Conservation (phyloP, 345 rosid species). For the Bretschneidera sinensis region DNA sequence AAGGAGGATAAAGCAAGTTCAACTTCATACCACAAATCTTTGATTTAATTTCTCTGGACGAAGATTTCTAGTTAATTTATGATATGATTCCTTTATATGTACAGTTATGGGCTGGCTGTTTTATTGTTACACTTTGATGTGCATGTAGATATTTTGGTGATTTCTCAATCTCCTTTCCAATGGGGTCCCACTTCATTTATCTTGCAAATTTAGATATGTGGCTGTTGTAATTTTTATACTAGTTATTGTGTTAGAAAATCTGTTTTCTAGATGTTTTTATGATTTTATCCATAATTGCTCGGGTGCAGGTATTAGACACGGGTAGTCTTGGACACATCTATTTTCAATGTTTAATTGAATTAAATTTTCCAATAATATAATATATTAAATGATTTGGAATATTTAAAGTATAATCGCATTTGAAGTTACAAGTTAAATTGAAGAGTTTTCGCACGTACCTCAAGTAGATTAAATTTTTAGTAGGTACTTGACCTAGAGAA, state of each 20-base stretch:
- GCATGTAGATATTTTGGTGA: slow-evolving; percentile 3
- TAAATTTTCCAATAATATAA: too few relatives aligned
- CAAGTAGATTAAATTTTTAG: neutral
- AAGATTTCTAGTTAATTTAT: slow-evolving; percentile 14
- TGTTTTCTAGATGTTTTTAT: slow-evolving; percentile 1
- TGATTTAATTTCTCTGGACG: slow-evolving; percentile 13
- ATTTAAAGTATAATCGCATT: too few relatives aligned
- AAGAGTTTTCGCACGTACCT: too few relatives aligned
- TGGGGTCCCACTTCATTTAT: slow-evolving; percentile 31
- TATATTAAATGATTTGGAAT: too few relatives aligned
- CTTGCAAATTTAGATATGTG: slow-evolving; percentile 18
- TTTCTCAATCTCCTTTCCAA: neutral
- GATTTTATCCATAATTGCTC: neutral
- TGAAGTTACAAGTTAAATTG: too few relatives aligned
- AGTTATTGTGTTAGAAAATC: neutral
- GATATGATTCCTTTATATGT: too few relatives aligned
- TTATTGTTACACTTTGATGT: slow-evolving; percentile 2
- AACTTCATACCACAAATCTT: slow-evolving; percentile 20
- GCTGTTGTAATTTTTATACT: slow-evolving; percentile 18
- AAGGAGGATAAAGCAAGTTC: slow-evolving; percentile 15
- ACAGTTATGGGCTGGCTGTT: slow-evolving; percentile 13
- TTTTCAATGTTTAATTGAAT: too few relatives aligned
- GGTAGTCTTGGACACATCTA: too few relatives aligned
- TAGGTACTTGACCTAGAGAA: too few relatives aligned
- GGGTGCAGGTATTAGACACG: too few relatives aligned